Evolutionary conservation across 2,329 filamentous ascomycete species (phyloP).

Genomic region (Fusarium clavum): DNA sequence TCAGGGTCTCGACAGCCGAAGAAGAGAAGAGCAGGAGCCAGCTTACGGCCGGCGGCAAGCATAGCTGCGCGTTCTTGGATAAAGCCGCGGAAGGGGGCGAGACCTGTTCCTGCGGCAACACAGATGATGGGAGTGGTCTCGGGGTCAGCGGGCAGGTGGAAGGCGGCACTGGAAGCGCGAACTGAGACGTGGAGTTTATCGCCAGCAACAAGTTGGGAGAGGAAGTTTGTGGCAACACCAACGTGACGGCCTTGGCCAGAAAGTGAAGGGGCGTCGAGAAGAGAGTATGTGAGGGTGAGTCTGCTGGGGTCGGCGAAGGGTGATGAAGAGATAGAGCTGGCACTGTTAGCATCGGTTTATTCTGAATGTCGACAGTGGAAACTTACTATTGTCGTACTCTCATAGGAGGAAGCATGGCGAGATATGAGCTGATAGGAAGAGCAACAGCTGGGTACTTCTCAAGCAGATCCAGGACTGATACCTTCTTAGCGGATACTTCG

Average conservation of each 20-base stretch:
- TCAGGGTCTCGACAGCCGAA: conserved; percentile 69
- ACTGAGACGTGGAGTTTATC: conserved; percentile 64
- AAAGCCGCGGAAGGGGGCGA: conserved; percentile 73
- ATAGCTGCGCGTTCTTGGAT: conserved; percentile 69
- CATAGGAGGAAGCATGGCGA: conserved; percentile 81
- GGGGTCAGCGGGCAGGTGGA: conserved; percentile 61
- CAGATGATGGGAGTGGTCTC: conserved; percentile 63
- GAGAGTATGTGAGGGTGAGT: conserved; percentile 75
- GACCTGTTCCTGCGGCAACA: conserved; percentile 64
- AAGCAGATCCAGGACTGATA: conserved; percentile 76
- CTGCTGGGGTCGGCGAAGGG: conserved; percentile 68
- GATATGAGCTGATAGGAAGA: conserved; percentile 73
- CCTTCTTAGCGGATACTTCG: conserved; percentile 65
- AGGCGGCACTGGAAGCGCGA: conserved; percentile 57
- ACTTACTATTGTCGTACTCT: conserved; percentile 76
- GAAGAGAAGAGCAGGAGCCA: conserved; percentile 74
- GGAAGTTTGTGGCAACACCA: conserved; percentile 72
- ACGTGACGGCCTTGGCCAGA: conserved; percentile 62
- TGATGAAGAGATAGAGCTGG: conserved; percentile 77
- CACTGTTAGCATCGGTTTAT: neutral
- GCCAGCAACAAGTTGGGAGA: conserved; percentile 60
- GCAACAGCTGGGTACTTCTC: conserved; percentile 70
- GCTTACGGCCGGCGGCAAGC: conserved; percentile 60
- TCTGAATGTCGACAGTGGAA: no score
- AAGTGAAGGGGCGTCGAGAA: conserved; percentile 68